Base-by-base conservation (phyloP, 179 eudicot genomes). In the Beta corolliflora region DNA sequence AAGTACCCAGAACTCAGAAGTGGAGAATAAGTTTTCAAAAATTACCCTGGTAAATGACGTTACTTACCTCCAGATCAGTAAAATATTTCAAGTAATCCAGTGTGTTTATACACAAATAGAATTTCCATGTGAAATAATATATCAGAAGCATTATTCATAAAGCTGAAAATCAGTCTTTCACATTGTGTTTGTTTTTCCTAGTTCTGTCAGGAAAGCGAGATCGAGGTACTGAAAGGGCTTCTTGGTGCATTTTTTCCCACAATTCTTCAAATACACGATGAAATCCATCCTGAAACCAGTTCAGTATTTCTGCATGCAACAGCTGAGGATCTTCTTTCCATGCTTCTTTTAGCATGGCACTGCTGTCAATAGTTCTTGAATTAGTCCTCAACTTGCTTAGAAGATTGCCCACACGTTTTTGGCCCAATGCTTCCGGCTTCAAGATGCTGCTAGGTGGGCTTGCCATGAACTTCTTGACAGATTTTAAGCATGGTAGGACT, bases 401-500 rank as follows among this genome's bases (percentile, higher is more conserved):
- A 69, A 94, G 91, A 85, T 89, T 92, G 10, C 91, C 90, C n/a
- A 91, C 93, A 19, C 97, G 91, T 83, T 89, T 93, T 54, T 89
- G 89, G n/a, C 92, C 92, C 61, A 82, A 81, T 60, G 91, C 87
- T 83, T 93, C 99, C 15, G 92, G 92, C 88, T 86, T 93, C 89
- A 97, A 84, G 81, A 93, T 85, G 85, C 80, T 88, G 69, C 83
- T 80, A 9, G 99, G 97, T 45, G 85, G 80, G 31, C 87, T 93
- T 23, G 90, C 89, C 91, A 93, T 79, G 81, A 61, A 86, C 65
- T 87, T 72, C 81, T 86, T 80, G 18, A 70, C 89, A 23, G 83
- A 63, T 84, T 87, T 89, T 52, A 97, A 82, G 87, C 97, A 94
- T 7, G 97, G 98, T 78, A 97, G 77, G n/a, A 94, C 94, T 48